phyloP scores from a whole-genome alignment of 331 rosid genomes.

The Malus hybrid region DNA sequence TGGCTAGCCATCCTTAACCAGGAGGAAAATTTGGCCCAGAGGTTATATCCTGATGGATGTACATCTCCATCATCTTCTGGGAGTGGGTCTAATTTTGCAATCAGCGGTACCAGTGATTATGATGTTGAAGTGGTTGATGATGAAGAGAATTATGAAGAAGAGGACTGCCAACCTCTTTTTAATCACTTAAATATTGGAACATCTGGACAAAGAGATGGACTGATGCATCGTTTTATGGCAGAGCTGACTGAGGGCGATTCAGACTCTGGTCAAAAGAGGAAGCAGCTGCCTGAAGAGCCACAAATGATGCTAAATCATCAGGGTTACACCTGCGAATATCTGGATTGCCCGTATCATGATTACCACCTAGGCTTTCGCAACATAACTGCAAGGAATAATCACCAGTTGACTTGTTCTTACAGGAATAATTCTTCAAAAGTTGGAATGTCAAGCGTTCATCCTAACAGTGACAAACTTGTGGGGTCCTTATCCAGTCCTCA shows the following conservation, averaged over 20 bases:
- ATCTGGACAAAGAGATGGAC: conserved; percentile 35
- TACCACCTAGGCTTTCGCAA: conserved; percentile 53
- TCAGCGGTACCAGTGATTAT: conserved; percentile 63
- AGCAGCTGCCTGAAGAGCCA: conserved; percentile 39
- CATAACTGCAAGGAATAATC: conserved; percentile 68
- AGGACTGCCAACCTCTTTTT: conserved; percentile 51
- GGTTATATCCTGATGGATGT: conserved; percentile 61
- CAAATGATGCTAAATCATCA: conserved; percentile 47
- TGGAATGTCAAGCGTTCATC: conserved; percentile 42
- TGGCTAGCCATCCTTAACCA: conserved; percentile 93
- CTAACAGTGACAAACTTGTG: conserved; percentile 51
- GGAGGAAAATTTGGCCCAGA: conserved; percentile 75
- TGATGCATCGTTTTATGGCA: conserved; percentile 42
- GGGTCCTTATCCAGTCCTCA: conserved; percentile 44
- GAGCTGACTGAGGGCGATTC: conserved; percentile 37
- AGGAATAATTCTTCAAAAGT: conserved; percentile 26
- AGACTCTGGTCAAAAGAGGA: conserved; percentile 59
- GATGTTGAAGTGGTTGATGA: conserved; percentile 76
- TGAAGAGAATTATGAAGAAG: conserved; percentile 49
- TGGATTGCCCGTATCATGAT: conserved; percentile 59
- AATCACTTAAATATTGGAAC: conserved; percentile 41
- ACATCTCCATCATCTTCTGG: conserved; percentile 49
- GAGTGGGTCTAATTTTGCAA: conserved; percentile 46
- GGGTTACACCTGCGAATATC: conserved; percentile 65
- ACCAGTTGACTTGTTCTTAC: conserved; percentile 57